Evolutionary conservation across 768 basidiomycete genomes (phyloP).

Genomic region (Clavaria fumosa): DNA sequence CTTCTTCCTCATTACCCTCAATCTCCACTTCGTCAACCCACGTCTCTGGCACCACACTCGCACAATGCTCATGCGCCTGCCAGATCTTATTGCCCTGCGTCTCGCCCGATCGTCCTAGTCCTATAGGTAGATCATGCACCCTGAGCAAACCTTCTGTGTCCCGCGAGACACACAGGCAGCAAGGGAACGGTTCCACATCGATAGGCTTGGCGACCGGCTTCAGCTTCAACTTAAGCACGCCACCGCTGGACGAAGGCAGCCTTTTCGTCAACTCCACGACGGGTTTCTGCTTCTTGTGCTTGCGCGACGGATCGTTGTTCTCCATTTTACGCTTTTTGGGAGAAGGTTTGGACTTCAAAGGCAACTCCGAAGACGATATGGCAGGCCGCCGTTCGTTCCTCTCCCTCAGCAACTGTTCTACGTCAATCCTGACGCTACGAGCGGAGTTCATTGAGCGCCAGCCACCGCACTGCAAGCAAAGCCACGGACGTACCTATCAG

Average conservation of each 20-base stretch:
- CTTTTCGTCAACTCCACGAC: constrained; percentile 17
- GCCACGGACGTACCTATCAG: constrained; percentile 38
- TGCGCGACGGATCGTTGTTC: constrained; percentile 20
- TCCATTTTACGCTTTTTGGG: constrained; percentile 28
- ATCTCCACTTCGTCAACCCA: constrained; percentile 66
- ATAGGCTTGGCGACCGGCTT: constrained; percentile 51
- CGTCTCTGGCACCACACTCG: constrained; percentile 74
- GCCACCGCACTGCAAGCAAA: not conserved
- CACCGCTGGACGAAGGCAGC: constrained; percentile 10
- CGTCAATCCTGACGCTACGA: constrained; percentile 79
- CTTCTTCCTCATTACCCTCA: constrained; percentile 16
- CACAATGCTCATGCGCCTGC: constrained; percentile 74
- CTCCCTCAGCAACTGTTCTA: constrained; percentile 68
- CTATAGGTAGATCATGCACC: constrained; percentile 52
- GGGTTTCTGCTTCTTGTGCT: constrained; percentile 35
- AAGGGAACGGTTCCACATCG: constrained; percentile 43
- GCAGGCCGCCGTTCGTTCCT: constrained; percentile 33
- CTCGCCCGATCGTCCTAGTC: constrained; percentile 36
- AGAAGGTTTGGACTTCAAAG: constrained; percentile 27
- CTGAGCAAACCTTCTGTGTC: constrained; percentile 38
- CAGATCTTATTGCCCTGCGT: constrained; percentile 34
- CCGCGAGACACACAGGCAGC: constrained; percentile 50
- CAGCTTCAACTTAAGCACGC: constrained; percentile 32
- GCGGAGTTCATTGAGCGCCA: not conserved
- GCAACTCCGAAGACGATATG: constrained; percentile 12